A percentile compares a stretch with the other conserved stretches of the same genome.
Evolutionary conservation across 2,329 filamentous ascomycete species (phyloP).

Genomic region (Colletotrichum lindemuthianum): DNA sequence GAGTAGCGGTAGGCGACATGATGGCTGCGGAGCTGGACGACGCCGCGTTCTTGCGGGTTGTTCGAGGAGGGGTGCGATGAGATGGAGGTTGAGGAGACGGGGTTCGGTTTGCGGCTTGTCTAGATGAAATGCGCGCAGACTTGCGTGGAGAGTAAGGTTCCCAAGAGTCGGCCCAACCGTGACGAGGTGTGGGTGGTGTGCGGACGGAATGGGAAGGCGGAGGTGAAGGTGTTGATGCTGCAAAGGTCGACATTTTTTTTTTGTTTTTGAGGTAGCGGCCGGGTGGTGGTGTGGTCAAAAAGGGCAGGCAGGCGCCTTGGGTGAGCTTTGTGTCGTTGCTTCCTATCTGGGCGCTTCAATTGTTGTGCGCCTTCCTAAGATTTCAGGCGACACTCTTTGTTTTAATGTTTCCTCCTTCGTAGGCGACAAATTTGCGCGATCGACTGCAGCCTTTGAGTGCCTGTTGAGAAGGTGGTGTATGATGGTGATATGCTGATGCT

Average conservation of each 20-base stretch:
- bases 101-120: conserved; percentile 62
- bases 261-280: no score
- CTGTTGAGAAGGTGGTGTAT: not conserved
- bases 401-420: no score
- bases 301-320: conserved; percentile 23
- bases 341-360: conserved; percentile 9
- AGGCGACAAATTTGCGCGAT: no score
- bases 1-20: conserved; percentile 41
- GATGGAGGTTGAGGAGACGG: conserved; percentile 60
- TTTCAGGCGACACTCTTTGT: no score
- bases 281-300: not conserved
- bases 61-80: conserved; percentile 48
- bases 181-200: conserved; percentile 75
- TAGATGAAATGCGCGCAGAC: conserved; percentile 71
- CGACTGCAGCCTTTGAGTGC: no score
- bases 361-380: no score
- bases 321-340: conserved; percentile 14
- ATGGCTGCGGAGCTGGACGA: conserved; percentile 39
- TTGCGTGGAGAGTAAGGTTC: conserved; percentile 79
- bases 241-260: conserved; percentile 33
- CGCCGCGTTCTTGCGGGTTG: conserved; percentile 44
- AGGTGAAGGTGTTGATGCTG: conserved; percentile 69
- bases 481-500: conserved; percentile 2
- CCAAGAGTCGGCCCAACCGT: conserved; percentile 75
- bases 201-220: conserved; percentile 62